phyloP scores from a whole-genome alignment of 768 basidiomycete genomes.

The Russula sp. region DNA sequence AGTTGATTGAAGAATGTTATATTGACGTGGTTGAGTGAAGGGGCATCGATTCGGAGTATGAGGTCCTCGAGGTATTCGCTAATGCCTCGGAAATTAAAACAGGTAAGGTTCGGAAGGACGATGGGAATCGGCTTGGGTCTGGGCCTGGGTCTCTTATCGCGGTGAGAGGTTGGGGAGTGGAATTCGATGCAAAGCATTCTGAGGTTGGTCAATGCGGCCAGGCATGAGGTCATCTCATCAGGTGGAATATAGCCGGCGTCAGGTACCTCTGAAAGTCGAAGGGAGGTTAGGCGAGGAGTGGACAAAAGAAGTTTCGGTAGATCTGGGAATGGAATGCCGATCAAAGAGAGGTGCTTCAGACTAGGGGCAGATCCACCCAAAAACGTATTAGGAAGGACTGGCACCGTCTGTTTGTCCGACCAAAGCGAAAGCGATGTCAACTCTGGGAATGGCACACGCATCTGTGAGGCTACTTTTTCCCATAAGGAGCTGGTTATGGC shows the following conservation, averaged over 20 bases:
- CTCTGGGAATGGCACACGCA: not conserved
- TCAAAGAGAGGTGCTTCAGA: not conserved
- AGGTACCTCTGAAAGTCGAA: slow-evolving; percentile 1
- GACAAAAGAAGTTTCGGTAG: not conserved
- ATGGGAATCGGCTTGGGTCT: not conserved
- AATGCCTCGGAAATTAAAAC: not conserved
- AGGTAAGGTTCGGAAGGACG: not conserved
- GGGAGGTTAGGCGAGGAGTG: not conserved
- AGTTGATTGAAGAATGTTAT: not conserved
- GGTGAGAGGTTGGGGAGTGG: not conserved
- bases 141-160: not conserved
- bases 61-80: not conserved
- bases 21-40: not conserved
- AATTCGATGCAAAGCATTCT: not conserved
- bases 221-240: not conserved
- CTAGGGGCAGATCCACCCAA: not conserved
- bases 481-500: not conserved
- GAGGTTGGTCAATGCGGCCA: not conserved
- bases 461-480: not conserved
- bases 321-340: not conserved
- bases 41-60: not conserved
- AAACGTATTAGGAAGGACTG: not conserved
- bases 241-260: not conserved
- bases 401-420: not conserved
- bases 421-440: not conserved